Conservation (phyloP, 306 rosid genomes). For the Dryas octopetala region DNA sequence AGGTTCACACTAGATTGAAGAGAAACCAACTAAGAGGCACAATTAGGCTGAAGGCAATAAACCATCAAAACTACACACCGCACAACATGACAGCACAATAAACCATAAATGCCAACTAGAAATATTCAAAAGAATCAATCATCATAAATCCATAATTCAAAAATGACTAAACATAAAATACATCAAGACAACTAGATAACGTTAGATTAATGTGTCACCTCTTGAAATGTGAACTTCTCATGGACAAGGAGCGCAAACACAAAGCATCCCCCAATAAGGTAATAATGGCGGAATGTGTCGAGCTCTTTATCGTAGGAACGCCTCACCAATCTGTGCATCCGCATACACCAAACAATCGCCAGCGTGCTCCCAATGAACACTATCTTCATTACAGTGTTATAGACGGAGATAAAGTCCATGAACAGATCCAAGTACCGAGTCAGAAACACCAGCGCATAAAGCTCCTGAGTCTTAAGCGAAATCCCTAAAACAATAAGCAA, state of each 20-base stretch:
- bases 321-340: slow-evolving; percentile 56
- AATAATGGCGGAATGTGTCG: slow-evolving; percentile 78
- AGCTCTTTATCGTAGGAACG: slow-evolving; percentile 74
- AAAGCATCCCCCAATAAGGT: slow-evolving; percentile 57
- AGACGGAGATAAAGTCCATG: slow-evolving; percentile 73
- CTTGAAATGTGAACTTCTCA: slow-evolving; percentile 70
- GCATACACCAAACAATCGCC: slow-evolving; percentile 84
- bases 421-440: slow-evolving; percentile 86
- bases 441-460: slow-evolving; percentile 74
- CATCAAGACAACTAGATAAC: background rate
- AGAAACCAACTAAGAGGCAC: no score
- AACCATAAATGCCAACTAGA: no score
- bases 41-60: no score
- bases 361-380: slow-evolving; percentile 73
- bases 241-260: slow-evolving; percentile 61
- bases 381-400: slow-evolving; percentile 79
- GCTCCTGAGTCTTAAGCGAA: slow-evolving; percentile 96
- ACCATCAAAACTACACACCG: no score
- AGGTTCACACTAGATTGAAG: no score
- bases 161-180: background rate
- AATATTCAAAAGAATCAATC: no score
- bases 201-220: slow-evolving; percentile 42
- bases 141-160: background rate
- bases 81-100: no score
- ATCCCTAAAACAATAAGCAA: slow-evolving; percentile 44